phyloP scores from a whole-genome alignment of 169 alveolate genomes.

The Hepatocystis sp. region DNA sequence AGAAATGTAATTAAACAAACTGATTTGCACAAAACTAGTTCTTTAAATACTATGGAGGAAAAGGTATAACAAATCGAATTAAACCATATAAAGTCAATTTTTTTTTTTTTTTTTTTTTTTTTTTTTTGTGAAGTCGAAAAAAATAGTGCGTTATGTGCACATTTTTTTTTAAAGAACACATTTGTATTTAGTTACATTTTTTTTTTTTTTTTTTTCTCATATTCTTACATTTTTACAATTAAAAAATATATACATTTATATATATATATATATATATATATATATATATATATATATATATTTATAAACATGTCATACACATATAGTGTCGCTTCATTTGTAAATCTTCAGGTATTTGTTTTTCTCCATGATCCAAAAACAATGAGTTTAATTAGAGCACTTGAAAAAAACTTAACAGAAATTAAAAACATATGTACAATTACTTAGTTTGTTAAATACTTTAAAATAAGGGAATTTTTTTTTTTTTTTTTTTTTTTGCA shows the following conservation, averaged over 20 bases:
- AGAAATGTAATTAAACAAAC: constrained; percentile 23
- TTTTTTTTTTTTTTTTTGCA: no score
- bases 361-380: constrained; percentile 50
- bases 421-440: constrained; percentile 24
- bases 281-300: constrained; percentile 1
- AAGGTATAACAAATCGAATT: constrained; percentile 14
- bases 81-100: background rate
- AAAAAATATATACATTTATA: no score
- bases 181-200: no score
- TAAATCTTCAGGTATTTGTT: constrained; percentile 18
- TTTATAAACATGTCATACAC: background rate
- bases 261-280: constrained; percentile 7
- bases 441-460: no score
- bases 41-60: constrained; percentile 9
- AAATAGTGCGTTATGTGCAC: background rate
- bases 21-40: background rate
- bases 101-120: constrained; percentile 3
- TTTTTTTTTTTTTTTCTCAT: no score
- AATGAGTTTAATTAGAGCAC: constrained; percentile 14
- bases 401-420: constrained; percentile 32
- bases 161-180: no score
- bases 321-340: background rate
- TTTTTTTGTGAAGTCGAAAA: background rate
- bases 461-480: no score
- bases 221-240: no score